Conservation (phyloP, 2,329 filamentous ascomycete genomes). For the Aspergillus hortae region DNA sequence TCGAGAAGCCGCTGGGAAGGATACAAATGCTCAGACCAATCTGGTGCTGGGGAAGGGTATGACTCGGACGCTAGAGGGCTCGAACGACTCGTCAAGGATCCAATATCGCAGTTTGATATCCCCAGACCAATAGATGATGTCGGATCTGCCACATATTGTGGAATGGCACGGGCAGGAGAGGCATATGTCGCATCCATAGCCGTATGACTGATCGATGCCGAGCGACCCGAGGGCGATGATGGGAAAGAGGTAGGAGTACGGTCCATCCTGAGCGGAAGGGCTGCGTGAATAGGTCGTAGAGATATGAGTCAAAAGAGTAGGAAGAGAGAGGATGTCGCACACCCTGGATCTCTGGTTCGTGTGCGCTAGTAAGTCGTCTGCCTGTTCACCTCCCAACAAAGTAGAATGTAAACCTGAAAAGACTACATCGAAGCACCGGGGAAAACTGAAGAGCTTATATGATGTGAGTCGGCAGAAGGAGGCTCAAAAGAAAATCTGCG, state of each 20-base stretch:
- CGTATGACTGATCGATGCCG: constrained; percentile 8
- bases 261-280: constrained; percentile 15
- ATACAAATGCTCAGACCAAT: constrained; percentile 22
- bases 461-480: constrained; percentile 13
- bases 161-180: constrained; percentile 15
- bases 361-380: not conserved
- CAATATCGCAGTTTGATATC: constrained; percentile 26
- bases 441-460: constrained; percentile 7
- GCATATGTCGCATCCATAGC: constrained; percentile 22
- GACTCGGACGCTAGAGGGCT: constrained; percentile 17
- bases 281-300: too few relatives aligned
- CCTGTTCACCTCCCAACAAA: not conserved
- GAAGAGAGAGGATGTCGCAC: too few relatives aligned
- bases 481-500: constrained; percentile 23
- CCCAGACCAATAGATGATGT: constrained; percentile 27
- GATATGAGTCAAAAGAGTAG: too few relatives aligned
- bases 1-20: constrained; percentile 18
- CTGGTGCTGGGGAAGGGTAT: constrained; percentile 17
- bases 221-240: constrained; percentile 13
- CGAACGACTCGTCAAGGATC: constrained; percentile 19
- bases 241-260: constrained; percentile 20
- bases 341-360: not conserved
- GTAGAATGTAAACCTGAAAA: not conserved
- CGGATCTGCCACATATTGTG: constrained; percentile 14
- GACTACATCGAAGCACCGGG: constrained; percentile 1